Evolutionary conservation across 2,329 filamentous ascomycete species (phyloP).

Genomic region (Cladophialophora exuberans): DNA sequence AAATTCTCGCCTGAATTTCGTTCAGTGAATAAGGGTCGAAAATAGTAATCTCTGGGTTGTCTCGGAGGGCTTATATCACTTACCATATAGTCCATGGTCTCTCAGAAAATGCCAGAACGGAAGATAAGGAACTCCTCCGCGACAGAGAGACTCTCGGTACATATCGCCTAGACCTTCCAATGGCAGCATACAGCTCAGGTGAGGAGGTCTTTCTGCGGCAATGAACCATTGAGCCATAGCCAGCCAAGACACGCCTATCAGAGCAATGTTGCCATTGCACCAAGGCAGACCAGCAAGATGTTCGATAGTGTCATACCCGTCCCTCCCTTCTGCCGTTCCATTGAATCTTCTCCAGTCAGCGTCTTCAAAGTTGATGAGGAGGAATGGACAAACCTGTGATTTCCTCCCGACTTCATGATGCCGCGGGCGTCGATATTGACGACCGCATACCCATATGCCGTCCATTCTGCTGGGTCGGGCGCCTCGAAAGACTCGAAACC

Average conservation of each 20-base stretch:
- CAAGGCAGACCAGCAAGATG: slow-evolving; percentile 40
- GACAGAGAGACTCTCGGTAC: slow-evolving; percentile 39
- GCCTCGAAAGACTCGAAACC: slow-evolving; percentile 32
- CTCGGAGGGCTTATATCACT: not conserved
- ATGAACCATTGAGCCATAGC: slow-evolving; percentile 50
- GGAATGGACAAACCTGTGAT: slow-evolving; percentile 31
- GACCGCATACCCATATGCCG: slow-evolving; percentile 36
- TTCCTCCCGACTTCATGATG: slow-evolving; percentile 34
- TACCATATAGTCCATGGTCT: slow-evolving; percentile 10
- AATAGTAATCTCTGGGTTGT: not conserved
- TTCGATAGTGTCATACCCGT: slow-evolving; percentile 15
- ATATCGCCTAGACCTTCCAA: slow-evolving; percentile 53
- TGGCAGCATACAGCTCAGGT: slow-evolving; percentile 48
- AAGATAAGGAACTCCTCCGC: slow-evolving; percentile 33
- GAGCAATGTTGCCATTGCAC: slow-evolving; percentile 49
- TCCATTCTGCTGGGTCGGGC: slow-evolving; percentile 38
- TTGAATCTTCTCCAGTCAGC: slow-evolving; percentile 2
- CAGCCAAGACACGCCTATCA: slow-evolving; percentile 50
- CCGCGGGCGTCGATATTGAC: slow-evolving; percentile 38
- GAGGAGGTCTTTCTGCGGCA: slow-evolving; percentile 46
- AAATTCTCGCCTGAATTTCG: slow-evolving; percentile 7
- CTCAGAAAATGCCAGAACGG: slow-evolving; percentile 17
- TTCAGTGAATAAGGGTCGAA: not conserved
- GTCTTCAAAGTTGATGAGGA: not conserved
- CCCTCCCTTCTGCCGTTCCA: slow-evolving; percentile 12